phyloP scores from a whole-genome alignment of 2,329 filamentous ascomycete species.

The Fusarium sp. region DNA sequence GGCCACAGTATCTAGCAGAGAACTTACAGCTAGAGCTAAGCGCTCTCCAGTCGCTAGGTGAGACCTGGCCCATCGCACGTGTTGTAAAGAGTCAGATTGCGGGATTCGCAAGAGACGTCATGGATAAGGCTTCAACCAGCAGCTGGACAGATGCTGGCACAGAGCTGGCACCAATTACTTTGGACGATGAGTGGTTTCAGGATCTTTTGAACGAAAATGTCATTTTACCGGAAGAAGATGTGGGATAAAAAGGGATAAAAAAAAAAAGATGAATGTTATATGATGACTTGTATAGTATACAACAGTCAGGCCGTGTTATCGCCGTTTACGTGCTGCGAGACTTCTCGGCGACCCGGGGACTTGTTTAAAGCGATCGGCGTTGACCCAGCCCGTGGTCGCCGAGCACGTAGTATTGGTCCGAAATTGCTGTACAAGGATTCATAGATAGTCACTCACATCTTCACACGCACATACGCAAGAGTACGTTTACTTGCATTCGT shows the following conservation, averaged over 20 bases:
- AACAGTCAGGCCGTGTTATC: too few species aligned
- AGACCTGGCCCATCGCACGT: background rate
- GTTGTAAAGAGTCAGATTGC: background rate
- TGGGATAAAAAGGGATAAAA: too few species aligned
- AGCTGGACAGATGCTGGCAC: background rate
- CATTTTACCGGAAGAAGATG: background rate
- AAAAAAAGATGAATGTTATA: too few species aligned
- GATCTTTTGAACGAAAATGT: background rate
- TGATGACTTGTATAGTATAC: too few species aligned
- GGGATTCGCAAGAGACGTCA: background rate
- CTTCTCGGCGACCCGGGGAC: too few species aligned
- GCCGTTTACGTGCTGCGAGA: too few species aligned
- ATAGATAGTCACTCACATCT: background rate
- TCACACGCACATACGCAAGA: background rate
- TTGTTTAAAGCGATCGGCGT: too few species aligned
- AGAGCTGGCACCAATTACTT: background rate
- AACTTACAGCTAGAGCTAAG: background rate
- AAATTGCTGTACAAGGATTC: background rate
- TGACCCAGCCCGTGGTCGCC: conserved; percentile 28
- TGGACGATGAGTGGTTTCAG: background rate
- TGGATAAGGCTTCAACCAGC: background rate
- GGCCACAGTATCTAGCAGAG: background rate
- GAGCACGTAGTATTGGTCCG: background rate
- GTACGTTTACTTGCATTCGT: too few species aligned
- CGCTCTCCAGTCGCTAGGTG: background rate